Conservation (phyloP, 2,329 filamentous ascomycete species). For the Fusarium avenaceum region DNA sequence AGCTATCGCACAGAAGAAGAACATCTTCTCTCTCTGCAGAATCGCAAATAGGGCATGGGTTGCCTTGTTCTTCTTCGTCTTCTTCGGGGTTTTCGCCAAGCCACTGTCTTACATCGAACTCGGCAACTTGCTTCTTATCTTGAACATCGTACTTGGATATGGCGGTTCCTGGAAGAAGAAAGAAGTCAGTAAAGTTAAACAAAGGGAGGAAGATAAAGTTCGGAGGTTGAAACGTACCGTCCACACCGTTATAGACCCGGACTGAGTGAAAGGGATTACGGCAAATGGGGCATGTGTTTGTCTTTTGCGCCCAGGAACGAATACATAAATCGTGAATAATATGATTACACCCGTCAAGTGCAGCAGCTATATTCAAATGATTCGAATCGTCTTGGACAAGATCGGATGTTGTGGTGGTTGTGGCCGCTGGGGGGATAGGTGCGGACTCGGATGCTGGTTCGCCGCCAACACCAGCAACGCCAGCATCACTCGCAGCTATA, state of each 20-base stretch:
- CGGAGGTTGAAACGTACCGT: conserved; percentile 71
- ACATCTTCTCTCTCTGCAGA: conserved; percentile 84
- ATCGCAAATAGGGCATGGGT: conserved; percentile 87
- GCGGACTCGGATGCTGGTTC: conserved; percentile 39
- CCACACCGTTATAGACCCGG: conserved; percentile 82
- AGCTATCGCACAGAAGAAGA: conserved; percentile 90
- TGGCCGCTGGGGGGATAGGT: conserved; percentile 34
- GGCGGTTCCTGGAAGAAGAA: conserved; percentile 61
- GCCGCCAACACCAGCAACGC: conserved; percentile 36
- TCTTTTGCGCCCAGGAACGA: conserved; percentile 93
- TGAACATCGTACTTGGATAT: conserved; percentile 75
- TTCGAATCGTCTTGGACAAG: conserved; percentile 50
- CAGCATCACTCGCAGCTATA: conserved; percentile 39
- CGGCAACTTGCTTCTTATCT: conserved; percentile 89
- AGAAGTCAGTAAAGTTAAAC: conserved; percentile 38
- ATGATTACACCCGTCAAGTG: conserved; percentile 85
- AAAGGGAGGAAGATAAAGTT: conserved; percentile 28
- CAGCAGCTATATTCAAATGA: conserved; percentile 65
- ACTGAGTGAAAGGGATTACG: conserved; percentile 92
- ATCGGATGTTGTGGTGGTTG: conserved; percentile 44
- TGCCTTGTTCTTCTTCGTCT: conserved; percentile 76
- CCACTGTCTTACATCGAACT: conserved; percentile 84
- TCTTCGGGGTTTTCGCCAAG: conserved; percentile 79
- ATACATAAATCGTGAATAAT: conserved; percentile 93
- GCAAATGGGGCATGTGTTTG: conserved; percentile 98